phyloP scores from a whole-genome alignment of 148 eudicot species.

The Salicornia ramosissima region DNA sequence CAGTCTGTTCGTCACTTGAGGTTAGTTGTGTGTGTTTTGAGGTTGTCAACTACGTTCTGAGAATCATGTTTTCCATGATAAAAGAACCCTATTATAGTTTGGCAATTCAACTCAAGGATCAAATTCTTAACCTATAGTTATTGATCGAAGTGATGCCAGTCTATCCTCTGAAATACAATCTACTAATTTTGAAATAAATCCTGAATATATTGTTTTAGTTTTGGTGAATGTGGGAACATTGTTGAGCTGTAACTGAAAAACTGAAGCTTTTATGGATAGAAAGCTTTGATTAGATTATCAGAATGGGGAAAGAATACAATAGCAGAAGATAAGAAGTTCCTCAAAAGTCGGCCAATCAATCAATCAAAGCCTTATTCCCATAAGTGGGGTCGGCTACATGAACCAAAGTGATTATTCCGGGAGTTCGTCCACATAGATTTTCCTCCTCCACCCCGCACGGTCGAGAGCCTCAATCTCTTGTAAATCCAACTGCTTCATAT shows the following conservation, averaged over 20 bases:
- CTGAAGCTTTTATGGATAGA: neutral
- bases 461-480: too few relatives aligned
- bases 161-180: slow-evolving; percentile 2
- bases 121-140: neutral
- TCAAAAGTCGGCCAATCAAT: too few relatives aligned
- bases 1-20: slow-evolving; percentile 77
- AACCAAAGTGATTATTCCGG: too few relatives aligned
- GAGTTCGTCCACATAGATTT: too few relatives aligned
- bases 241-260: slow-evolving; percentile 1
- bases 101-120: neutral
- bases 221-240: neutral
- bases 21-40: slow-evolving; percentile 26
- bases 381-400: too few relatives aligned
- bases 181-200: neutral
- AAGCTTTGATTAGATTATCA: neutral
- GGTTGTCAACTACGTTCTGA: neutral
- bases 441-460: too few relatives aligned
- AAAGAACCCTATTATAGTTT: neutral
- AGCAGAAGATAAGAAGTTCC: neutral
- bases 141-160: neutral
- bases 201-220: neutral
- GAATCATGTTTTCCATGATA: neutral
- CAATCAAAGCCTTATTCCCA: too few relatives aligned
- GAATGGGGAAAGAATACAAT: neutral
- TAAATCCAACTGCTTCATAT: too few relatives aligned